Evolutionary conservation across 208 protist genomes (phyloP), one percentile per base, ranked within the genome.

Genomic region (Trypanosoma rangeli): DNA sequence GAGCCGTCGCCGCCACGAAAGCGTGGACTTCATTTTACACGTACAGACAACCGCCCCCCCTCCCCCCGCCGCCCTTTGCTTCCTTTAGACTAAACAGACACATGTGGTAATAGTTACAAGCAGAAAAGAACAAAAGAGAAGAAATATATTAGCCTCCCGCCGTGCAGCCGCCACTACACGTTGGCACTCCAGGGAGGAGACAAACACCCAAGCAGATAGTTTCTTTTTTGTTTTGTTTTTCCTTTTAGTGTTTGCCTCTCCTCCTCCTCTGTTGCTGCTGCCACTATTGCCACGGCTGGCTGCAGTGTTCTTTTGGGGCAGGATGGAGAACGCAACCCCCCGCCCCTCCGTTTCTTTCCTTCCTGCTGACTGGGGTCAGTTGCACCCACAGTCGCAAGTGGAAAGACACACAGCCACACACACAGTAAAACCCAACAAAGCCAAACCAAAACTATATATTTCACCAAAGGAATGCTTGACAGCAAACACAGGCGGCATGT

Each of bases 1-100:
- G 24, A 95, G 74, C 44, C 90, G 85, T 44, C 85, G 46, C 24
- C 54, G 58, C 57, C 55, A 74, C 29, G 64, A 64, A 16, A 60
- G 37, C 7, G 67, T 79, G 22, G 48, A 12, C 50, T 48, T 73
- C 74, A 79, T 78, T 68, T 56, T 50, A 37, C 29, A 31, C 26
- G 57, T 22, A 13, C 35, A 1, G 39, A 28, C 42, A 50, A 63
- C 42, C 42, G 42, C 42, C 42, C 15, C 13, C 42, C 15, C 8
- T 16, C 42, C 42, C 42, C 42, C 42, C 8, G 13, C 54, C 54
- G 7, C 58, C 58, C 44, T 63, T 63, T 63, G 1, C 1, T 15
- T 56, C 26, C 50, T 15, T 15, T 3, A 46, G 15, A 46, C 42
- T 20, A 46, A 56, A 56, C 13, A 56, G 9, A 29, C 29, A 60